These are phyloP conservation scores for Penicillium oxalicum DNA, from an alignment of 2,329 filamentous ascomycete species.

Conservation along the genomic window DNA sequence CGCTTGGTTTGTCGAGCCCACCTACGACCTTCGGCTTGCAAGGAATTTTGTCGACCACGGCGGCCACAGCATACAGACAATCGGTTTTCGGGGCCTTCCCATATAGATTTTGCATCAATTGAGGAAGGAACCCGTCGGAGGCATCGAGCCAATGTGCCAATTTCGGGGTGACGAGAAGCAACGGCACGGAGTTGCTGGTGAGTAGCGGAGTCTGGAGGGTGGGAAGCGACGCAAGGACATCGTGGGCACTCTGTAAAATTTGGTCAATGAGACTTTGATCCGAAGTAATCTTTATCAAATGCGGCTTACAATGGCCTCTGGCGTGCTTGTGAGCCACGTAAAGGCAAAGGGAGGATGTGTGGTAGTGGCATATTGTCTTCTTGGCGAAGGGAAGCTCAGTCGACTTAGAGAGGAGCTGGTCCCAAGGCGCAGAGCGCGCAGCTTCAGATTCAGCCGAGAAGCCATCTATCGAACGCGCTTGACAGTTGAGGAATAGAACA, in stretches of 20 bases:
- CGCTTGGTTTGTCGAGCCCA: neutral
- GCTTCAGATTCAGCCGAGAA: neutral
- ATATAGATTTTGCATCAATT: conserved; percentile 27
- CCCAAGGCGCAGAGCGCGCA: neutral
- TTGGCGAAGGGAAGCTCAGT: neutral
- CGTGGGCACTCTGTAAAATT: conserved; percentile 23
- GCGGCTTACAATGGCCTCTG: conserved; percentile 24
- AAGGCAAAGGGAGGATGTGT: conserved; percentile 19
- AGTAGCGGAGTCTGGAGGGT: conserved; percentile 11
- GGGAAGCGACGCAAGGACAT: conserved; percentile 26
- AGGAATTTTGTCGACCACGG: conserved; percentile 35
- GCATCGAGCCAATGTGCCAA: conserved; percentile 36
- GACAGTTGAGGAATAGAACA: neutral
- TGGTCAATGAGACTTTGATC: conserved; percentile 1
- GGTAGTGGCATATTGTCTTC: conserved; percentile 17
- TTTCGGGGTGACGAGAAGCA: conserved; percentile 34
- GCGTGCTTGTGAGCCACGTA: conserved; percentile 31
- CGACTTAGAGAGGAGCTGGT: conserved; percentile 4
- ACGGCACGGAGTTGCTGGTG: conserved; percentile 19
- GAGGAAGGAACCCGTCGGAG: conserved; percentile 25
- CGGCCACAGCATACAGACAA: conserved; percentile 28
- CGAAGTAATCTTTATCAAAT: neutral
- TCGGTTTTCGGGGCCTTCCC: conserved; percentile 5
- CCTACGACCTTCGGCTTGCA: conserved; percentile 3
- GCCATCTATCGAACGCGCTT: neutral